Evolutionary conservation across 768 basidiomycete genomes (phyloP).

Genomic region (Hysterangium stoloniferum): DNA sequence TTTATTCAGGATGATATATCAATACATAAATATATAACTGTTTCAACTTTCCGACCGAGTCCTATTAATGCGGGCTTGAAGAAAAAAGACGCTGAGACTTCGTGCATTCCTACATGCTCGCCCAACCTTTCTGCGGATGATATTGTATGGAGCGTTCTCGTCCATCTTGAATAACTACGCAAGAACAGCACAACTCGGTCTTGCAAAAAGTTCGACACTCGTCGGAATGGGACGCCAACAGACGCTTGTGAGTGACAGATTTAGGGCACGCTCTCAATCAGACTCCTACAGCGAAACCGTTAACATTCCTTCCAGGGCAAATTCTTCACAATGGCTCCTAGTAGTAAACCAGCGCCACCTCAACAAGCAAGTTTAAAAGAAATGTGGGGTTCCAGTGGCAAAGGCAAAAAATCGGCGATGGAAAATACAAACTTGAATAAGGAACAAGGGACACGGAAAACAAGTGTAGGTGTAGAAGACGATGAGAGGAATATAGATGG

Average conservation of each 20-base stretch:
- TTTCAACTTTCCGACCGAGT: too few relatives aligned
- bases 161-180: too few relatives aligned
- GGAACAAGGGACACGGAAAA: conserved; percentile 12
- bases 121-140: too few relatives aligned
- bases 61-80: too few relatives aligned
- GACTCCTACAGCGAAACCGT: neutral
- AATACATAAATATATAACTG: too few relatives aligned
- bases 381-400: conserved; percentile 55
- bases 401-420: conserved; percentile 16
- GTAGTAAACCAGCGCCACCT: conserved; percentile 54
- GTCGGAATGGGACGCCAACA: conserved; percentile 60
- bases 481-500: conserved; percentile 15
- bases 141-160: too few relatives aligned
- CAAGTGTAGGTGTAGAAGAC: conserved; percentile 25
- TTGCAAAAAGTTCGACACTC: neutral
- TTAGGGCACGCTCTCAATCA: neutral
- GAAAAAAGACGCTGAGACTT: too few relatives aligned
- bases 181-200: neutral
- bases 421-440: conserved; percentile 19
- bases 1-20: too few relatives aligned
- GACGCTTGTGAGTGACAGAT: conserved; percentile 40
- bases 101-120: too few relatives aligned
- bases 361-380: conserved; percentile 76
- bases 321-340: conserved; percentile 70
- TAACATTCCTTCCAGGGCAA: conserved; percentile 40